phyloP scores from a whole-genome alignment of 2,329 filamentous ascomycete genomes.

The Fusarium paranaense region DNA sequence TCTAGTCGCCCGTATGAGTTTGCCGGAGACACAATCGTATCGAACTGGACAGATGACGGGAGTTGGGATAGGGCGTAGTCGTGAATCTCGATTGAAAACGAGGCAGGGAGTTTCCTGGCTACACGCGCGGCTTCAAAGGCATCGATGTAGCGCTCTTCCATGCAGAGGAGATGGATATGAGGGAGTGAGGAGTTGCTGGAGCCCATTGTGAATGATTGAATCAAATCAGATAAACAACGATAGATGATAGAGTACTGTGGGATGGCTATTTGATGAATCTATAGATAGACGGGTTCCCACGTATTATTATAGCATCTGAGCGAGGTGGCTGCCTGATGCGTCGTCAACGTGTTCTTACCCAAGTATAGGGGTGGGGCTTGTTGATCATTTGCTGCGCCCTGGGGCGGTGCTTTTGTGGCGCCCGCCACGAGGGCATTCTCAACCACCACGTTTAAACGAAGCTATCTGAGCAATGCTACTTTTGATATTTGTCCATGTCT shows the following conservation, averaged over 20 bases:
- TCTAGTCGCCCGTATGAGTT: constrained; percentile 66
- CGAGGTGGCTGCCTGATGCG: not conserved
- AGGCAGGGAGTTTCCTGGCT: constrained; percentile 43
- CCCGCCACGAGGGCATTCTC: not conserved
- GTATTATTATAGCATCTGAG: not conserved
- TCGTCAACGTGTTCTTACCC: not conserved
- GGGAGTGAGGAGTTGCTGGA: constrained; percentile 10
- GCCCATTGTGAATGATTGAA: not conserved
- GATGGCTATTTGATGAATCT: not conserved
- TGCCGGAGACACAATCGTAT: constrained; percentile 64
- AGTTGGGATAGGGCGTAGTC: constrained; percentile 54
- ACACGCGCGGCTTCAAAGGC: constrained; percentile 17
- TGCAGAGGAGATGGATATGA: constrained; percentile 31
- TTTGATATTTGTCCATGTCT: too few relatives aligned
- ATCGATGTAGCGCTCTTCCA: constrained; percentile 22
- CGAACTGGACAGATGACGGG: constrained; percentile 51
- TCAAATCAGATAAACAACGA: not conserved
- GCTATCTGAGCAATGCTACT: too few relatives aligned
- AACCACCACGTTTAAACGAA: too few relatives aligned
- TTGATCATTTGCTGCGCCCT: not conserved
- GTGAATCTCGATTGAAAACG: constrained; percentile 51
- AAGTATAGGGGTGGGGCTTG: not conserved
- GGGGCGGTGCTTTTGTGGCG: not conserved
- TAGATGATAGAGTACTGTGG: not conserved
- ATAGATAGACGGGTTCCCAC: not conserved